phyloP scores from a whole-genome alignment of 192 early-diverging fungal genomes.

The Physocladia obscura region DNA sequence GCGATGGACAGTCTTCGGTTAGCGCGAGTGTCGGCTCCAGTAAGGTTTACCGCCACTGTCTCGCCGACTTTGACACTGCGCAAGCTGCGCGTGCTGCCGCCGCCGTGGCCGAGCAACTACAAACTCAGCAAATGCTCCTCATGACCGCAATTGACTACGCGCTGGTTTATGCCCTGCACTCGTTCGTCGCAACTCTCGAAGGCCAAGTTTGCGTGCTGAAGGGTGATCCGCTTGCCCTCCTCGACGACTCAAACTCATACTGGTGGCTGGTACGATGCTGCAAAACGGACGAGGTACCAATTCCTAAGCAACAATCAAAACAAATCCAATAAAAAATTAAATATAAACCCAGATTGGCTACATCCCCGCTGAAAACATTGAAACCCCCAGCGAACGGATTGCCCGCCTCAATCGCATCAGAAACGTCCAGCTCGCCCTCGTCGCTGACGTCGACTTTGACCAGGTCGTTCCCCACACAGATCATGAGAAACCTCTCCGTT shows the following conservation, averaged over 20 bases:
- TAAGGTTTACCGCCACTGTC: constrained; percentile 13
- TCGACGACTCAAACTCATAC: constrained; percentile 84
- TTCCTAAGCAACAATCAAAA: neutral
- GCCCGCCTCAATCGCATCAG: constrained; percentile 73
- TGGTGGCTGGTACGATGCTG: constrained; percentile 68
- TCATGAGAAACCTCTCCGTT: neutral
- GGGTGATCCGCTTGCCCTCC: constrained; percentile 72
- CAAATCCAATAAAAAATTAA: too few relatives aligned
- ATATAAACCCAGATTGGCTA: constrained; percentile 66
- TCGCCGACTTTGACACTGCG: constrained; percentile 10
- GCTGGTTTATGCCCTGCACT: constrained; percentile 84
- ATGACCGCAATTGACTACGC: constrained; percentile 66
- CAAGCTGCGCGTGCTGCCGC: constrained; percentile 16
- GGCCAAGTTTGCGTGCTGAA: constrained; percentile 80
- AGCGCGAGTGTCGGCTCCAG: neutral
- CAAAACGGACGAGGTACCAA: constrained; percentile 62
- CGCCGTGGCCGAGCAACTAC: constrained; percentile 5
- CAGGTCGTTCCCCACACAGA: constrained; percentile 4
- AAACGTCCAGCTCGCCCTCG: constrained; percentile 56
- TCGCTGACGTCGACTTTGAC: constrained; percentile 10
- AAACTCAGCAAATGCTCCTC: constrained; percentile 4
- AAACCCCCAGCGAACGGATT: constrained; percentile 77
- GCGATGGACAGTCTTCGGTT: neutral
- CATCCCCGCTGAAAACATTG: constrained; percentile 87
- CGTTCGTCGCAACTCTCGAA: constrained; percentile 81